Evolutionary conservation across 306 rosid genomes (phyloP).

Genomic region (Albizia julibrissin): DNA sequence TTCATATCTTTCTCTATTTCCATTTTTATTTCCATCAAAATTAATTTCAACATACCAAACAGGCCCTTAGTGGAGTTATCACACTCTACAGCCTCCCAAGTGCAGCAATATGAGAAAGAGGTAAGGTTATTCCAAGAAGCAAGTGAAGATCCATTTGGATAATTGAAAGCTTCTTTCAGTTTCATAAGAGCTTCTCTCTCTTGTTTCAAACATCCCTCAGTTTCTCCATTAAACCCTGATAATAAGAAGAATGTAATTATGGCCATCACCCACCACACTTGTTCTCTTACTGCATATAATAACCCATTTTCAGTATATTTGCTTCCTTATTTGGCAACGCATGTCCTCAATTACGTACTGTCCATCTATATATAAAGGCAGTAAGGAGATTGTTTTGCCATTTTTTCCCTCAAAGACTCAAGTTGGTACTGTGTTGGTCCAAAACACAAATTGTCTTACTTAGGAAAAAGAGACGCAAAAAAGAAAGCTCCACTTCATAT

Average conservation of each 20-base stretch:
- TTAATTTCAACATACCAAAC: too few species aligned
- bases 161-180: conserved; percentile 16
- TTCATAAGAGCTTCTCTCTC: conserved; percentile 11
- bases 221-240: background rate
- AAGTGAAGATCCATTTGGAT: conserved; percentile 4
- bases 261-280: background rate
- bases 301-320: background rate
- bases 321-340: background rate
- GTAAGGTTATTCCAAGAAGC: conserved; percentile 4
- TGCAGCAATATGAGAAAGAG: background rate
- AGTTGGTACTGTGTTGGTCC: too few species aligned
- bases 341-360: too few species aligned
- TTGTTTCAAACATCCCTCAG: background rate
- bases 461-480: too few species aligned
- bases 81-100: conserved; percentile 13
- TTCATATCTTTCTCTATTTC: too few species aligned
- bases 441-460: too few species aligned
- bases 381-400: background rate
- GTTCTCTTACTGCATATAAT: background rate
- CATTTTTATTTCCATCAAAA: too few species aligned
- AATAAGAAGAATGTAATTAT: background rate
- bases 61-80: conserved; percentile 11
- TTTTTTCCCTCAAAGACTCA: too few species aligned
- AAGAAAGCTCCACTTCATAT: too few species aligned
- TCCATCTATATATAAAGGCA: too few species aligned